phyloP scores from a whole-genome alignment of 805 yeast species.

The Candida ficus region DNA sequence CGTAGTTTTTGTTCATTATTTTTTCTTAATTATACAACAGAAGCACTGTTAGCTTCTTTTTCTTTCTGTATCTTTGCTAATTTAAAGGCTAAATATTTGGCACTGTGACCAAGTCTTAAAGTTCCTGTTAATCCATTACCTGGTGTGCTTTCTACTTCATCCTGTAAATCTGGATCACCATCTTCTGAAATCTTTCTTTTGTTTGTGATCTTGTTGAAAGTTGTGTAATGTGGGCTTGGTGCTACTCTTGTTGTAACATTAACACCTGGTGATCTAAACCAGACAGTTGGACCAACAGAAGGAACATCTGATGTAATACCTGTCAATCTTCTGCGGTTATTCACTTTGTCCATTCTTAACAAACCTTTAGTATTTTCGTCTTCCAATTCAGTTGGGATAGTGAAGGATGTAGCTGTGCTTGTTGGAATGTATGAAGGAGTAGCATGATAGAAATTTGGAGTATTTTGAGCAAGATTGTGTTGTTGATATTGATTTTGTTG shows the following conservation, averaged over 20 bases:
- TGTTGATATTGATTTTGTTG: conserved; percentile 9
- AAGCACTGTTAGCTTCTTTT: background rate
- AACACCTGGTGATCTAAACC: conserved; percentile 68
- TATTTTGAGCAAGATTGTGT: background rate
- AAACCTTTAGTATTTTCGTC: conserved; percentile 21
- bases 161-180: background rate
- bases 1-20: background rate
- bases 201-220: conserved; percentile 18
- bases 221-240: conserved; percentile 9
- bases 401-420: conserved; percentile 28
- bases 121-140: conserved; percentile 25
- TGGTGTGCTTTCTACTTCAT: conserved; percentile 11
- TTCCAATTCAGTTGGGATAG: conserved; percentile 24
- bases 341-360: conserved; percentile 27
- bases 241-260: conserved; percentile 36
- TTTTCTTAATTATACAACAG: conserved; percentile 1
- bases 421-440: conserved; percentile 22
- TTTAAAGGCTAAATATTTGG: conserved; percentile 65
- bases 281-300: conserved; percentile 41
- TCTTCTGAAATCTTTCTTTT: conserved; percentile 19
- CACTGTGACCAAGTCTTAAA: conserved; percentile 61
- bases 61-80: conserved; percentile 11
- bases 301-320: conserved; percentile 14
- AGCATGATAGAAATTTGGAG: conserved; percentile 21
- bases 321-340: conserved; percentile 25